These are phyloP conservation scores for Yamadazyma trypodendri DNA, from an alignment of 1,139 yeast genomes.

Conservation along the genomic window DNA sequence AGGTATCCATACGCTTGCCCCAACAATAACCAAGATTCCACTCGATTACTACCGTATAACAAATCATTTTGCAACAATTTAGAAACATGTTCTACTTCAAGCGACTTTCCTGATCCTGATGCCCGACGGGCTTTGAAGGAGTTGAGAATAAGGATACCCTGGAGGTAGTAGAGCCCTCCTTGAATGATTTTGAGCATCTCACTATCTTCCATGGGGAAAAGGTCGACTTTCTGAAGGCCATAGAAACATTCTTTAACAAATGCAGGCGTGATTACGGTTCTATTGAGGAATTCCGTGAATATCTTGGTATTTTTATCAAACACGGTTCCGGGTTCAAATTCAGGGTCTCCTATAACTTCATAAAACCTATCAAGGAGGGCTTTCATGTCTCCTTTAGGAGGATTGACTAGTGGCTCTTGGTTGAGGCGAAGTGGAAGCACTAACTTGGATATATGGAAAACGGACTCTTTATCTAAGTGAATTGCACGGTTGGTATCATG, in stretches of 20 bases:
- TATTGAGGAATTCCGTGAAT: slow-evolving; percentile 53
- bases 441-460: slow-evolving; percentile 57
- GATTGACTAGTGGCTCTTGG: slow-evolving; percentile 56
- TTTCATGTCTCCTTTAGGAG: slow-evolving; percentile 69
- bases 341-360: slow-evolving; percentile 73
- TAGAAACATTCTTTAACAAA: slow-evolving; percentile 55
- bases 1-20: slow-evolving; percentile 79
- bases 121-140: slow-evolving; percentile 68
- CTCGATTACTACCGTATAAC: slow-evolving; percentile 60
- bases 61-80: slow-evolving; percentile 66
- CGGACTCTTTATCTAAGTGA: slow-evolving; percentile 39
- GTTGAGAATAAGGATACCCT: slow-evolving; percentile 68
- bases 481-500: slow-evolving; percentile 57
- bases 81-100: slow-evolving; percentile 76
- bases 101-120: slow-evolving; percentile 74
- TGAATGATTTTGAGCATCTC: slow-evolving; percentile 17
- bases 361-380: slow-evolving; percentile 68
- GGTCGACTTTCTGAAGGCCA: slow-evolving; percentile 46
- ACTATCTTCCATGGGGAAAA: slow-evolving; percentile 13
- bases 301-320: slow-evolving; percentile 42
- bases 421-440: slow-evolving; percentile 62
- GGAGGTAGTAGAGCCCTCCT: slow-evolving; percentile 69
- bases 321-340: slow-evolving; percentile 30
- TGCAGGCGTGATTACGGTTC: slow-evolving; percentile 45
- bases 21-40: slow-evolving; percentile 83